Evolutionary conservation across 2,329 filamentous ascomycete species (phyloP).

Genomic region (Xylaria hypoxylon): DNA sequence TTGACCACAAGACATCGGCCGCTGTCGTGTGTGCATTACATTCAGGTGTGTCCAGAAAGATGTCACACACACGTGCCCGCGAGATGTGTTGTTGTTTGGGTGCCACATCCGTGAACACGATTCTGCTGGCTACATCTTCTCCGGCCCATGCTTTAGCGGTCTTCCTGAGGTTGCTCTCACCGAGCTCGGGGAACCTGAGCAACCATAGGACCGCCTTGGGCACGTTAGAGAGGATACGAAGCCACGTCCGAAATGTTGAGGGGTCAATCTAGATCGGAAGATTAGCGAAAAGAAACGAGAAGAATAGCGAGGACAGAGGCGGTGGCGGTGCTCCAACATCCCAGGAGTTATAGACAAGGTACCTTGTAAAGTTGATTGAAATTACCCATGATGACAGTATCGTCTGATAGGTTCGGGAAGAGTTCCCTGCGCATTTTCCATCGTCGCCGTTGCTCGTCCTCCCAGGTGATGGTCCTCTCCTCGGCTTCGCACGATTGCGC

Average conservation of each 20-base stretch:
- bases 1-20: constrained; percentile 95
- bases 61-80: constrained; percentile 88
- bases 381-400: constrained; percentile 92
- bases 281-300: constrained; percentile 35
- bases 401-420: constrained; percentile 84
- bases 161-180: constrained; percentile 83
- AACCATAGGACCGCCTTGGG: constrained; percentile 95
- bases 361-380: constrained; percentile 99
- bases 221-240: constrained; percentile 86
- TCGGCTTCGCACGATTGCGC: constrained; percentile 84
- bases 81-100: constrained; percentile 95
- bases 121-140: constrained; percentile 82
- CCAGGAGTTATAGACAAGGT: constrained; percentile 36
- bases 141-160: constrained; percentile 89
- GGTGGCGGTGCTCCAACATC: background rate
- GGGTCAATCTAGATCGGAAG: constrained; percentile 81
- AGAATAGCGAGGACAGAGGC: background rate
- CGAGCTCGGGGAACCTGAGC: constrained; percentile 93
- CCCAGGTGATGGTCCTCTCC: constrained; percentile 79
- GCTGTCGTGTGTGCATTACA: constrained; percentile 99
- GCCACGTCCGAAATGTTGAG: constrained; percentile 94
- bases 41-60: constrained; percentile 97
- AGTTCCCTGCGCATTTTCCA: constrained; percentile 95
- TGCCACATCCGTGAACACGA: constrained; percentile 96
- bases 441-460: constrained; percentile 81